phyloP scores from a whole-genome alignment of 129 eudicot genomes.

The Pulicaria dysenterica region DNA sequence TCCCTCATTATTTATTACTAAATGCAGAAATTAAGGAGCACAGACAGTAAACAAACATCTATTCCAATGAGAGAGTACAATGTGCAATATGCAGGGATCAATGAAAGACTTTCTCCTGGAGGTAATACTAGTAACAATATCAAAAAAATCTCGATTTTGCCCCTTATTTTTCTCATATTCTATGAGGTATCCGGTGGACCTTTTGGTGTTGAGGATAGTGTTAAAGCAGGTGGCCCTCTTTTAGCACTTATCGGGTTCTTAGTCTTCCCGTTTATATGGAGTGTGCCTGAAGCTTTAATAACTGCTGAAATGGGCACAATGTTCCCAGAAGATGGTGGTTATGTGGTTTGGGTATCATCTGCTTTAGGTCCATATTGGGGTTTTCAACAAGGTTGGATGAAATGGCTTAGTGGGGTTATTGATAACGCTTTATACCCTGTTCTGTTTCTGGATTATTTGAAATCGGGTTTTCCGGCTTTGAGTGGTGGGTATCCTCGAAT shows the following conservation, averaged over 20 bases:
- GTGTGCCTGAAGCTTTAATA: conserved; percentile 62
- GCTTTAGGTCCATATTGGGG: conserved; percentile 69
- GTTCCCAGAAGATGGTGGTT: conserved; percentile 73
- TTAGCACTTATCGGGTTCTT: conserved; percentile 56
- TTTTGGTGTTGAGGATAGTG: conserved; percentile 68
- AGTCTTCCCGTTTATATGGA: conserved; percentile 33
- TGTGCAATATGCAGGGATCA: conserved; percentile 30
- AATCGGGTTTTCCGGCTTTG: conserved; percentile 47
- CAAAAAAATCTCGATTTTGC: conserved; percentile 51
- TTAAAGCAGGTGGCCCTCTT: conserved; percentile 64
- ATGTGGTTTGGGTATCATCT: conserved; percentile 71
- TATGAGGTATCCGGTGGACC: conserved; percentile 73
- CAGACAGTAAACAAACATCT: conserved; percentile 27
- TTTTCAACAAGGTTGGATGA: conserved; percentile 72
- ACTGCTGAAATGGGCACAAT: conserved; percentile 74
- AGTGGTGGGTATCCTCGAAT: conserved; percentile 50
- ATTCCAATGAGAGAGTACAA: conserved; percentile 25
- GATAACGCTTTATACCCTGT: conserved; percentile 75
- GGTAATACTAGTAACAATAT: conserved; percentile 6
- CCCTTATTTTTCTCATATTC: conserved; percentile 63
- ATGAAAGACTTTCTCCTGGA: conserved; percentile 29
- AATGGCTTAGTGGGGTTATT: conserved; percentile 66
- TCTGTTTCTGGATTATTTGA: conserved; percentile 65
- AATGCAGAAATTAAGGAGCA: conserved; percentile 37
- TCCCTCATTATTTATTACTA: conserved; percentile 23